phyloP scores from a whole-genome alignment of 1,284 basidiomycete species.

The Tilletia caries region DNA sequence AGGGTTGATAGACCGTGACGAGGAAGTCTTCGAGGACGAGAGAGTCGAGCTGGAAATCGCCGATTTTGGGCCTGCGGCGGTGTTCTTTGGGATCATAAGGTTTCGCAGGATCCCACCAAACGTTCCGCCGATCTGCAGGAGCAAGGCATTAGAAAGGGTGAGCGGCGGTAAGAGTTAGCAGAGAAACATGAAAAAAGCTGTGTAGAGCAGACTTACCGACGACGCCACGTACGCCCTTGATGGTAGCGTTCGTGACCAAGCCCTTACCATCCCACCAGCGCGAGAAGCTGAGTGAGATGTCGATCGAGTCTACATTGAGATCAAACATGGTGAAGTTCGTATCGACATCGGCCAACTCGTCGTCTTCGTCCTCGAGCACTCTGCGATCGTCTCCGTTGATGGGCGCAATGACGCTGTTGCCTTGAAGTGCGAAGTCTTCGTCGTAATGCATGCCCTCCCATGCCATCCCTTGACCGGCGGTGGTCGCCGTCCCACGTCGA shows the following conservation, averaged over 20 bases:
- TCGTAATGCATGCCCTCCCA: constrained; percentile 47
- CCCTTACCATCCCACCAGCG: constrained; percentile 96
- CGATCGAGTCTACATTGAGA: constrained; percentile 70
- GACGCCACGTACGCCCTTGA: constrained; percentile 90
- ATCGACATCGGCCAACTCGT: constrained; percentile 30
- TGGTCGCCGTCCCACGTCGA: constrained; percentile 21
- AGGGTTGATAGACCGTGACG: constrained; percentile 90
- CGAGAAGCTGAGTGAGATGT: constrained; percentile 88
- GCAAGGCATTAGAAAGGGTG: neutral
- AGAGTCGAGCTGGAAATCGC: constrained; percentile 89
- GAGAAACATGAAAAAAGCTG: neutral
- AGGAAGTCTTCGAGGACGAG: constrained; percentile 88
- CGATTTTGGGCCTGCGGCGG: constrained; percentile 68
- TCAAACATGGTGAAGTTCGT: constrained; percentile 54
- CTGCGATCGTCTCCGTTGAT: constrained; percentile 35
- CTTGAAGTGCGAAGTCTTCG: constrained; percentile 27
- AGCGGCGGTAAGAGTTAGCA: neutral
- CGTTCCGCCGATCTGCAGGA: constrained; percentile 76
- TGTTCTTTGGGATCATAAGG: constrained; percentile 74
- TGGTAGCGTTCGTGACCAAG: constrained; percentile 79
- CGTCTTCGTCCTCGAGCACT: constrained; percentile 29
- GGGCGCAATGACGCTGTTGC: neutral
- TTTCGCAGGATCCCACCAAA: constrained; percentile 79
- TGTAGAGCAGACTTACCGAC: constrained; percentile 64
- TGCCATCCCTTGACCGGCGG: constrained; percentile 40